Conservation (phyloP, 2,329 filamentous ascomycete species). For the Colletotrichum plurivorum region DNA sequence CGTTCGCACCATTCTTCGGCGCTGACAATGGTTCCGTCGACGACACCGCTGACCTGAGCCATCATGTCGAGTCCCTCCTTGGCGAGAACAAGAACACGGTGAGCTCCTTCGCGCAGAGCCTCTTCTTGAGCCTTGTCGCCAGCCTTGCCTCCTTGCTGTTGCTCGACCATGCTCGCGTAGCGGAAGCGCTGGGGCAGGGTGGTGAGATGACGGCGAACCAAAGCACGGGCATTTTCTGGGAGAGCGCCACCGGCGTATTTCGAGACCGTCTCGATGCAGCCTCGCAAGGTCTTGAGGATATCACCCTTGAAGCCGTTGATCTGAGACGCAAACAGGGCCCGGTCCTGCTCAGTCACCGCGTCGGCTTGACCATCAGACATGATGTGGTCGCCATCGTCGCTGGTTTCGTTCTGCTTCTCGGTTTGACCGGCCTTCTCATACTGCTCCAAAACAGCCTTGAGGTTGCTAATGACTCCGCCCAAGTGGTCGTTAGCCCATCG, state of each 20-base stretch:
- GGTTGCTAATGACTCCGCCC: slow-evolving; percentile 78
- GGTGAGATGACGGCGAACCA: slow-evolving; percentile 88
- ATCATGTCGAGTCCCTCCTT: slow-evolving; percentile 96
- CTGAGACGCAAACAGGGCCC: slow-evolving; percentile 67
- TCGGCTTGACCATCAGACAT: slow-evolving; percentile 42
- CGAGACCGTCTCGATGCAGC: slow-evolving; percentile 87
- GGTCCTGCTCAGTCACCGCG: slow-evolving; percentile 52
- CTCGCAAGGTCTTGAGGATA: slow-evolving; percentile 83
- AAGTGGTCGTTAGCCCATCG: slow-evolving; percentile 87
- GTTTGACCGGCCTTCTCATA: slow-evolving; percentile 72
- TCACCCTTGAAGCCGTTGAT: slow-evolving; percentile 79
- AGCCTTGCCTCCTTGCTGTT: slow-evolving; percentile 47
- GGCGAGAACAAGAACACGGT: slow-evolving; percentile 86
- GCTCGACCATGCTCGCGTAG: slow-evolving; percentile 71
- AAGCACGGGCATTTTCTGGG: slow-evolving; percentile 86
- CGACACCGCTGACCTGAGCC: slow-evolving; percentile 87
- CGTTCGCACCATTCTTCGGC: slow-evolving; percentile 93
- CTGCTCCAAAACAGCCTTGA: slow-evolving; percentile 84
- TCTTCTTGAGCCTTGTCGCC: slow-evolving; percentile 53
- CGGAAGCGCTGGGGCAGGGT: slow-evolving; percentile 88
- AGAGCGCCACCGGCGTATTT: slow-evolving; percentile 92
- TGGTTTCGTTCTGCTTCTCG: slow-evolving; percentile 1
- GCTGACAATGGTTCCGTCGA: slow-evolving; percentile 90
- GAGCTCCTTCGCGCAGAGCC: slow-evolving; percentile 71
- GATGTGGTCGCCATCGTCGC: slow-evolving; percentile 44